These are phyloP conservation scores for Chlamydomonas incerta DNA, from an alignment of 139 green algal species.

Conservation along the genomic window DNA sequence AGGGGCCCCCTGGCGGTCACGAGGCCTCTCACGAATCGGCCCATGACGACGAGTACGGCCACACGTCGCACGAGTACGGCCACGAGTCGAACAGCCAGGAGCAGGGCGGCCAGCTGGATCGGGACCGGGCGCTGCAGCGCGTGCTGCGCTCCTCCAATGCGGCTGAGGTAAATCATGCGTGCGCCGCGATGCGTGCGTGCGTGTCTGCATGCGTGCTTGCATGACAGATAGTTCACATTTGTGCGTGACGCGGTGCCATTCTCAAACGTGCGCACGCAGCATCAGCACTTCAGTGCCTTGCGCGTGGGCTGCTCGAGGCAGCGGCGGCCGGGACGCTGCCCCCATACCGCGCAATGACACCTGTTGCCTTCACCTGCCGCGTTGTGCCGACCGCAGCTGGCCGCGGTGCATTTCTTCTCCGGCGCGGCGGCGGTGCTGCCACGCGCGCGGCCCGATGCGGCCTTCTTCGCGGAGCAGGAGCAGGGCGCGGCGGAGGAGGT, in stretches of 20 bases:
- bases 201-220: neutral
- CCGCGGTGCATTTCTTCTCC: slow-evolving; percentile 25
- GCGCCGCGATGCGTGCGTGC: too few relatives aligned
- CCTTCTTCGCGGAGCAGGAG: slow-evolving; percentile 33
- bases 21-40: too few relatives aligned
- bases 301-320: too few relatives aligned
- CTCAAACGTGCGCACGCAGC: too few relatives aligned
- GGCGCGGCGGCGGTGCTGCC: neutral
- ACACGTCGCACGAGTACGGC: neutral
- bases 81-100: neutral
- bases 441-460: slow-evolving; percentile 3
- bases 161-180: too few relatives aligned
- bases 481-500: neutral
- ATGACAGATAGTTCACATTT: too few relatives aligned
- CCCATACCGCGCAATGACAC: too few relatives aligned
- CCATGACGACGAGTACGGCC: neutral
- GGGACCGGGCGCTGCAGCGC: neutral
- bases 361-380: too few relatives aligned
- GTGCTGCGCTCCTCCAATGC: slow-evolving; percentile 28
- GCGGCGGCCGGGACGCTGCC: too few relatives aligned
- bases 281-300: too few relatives aligned
- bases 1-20: too few relatives aligned
- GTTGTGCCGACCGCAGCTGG: neutral
- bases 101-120: neutral
- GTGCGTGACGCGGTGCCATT: too few relatives aligned